Conservation (phyloP, 805 yeast genomes). For the Naumovozyma castellii region DNA sequence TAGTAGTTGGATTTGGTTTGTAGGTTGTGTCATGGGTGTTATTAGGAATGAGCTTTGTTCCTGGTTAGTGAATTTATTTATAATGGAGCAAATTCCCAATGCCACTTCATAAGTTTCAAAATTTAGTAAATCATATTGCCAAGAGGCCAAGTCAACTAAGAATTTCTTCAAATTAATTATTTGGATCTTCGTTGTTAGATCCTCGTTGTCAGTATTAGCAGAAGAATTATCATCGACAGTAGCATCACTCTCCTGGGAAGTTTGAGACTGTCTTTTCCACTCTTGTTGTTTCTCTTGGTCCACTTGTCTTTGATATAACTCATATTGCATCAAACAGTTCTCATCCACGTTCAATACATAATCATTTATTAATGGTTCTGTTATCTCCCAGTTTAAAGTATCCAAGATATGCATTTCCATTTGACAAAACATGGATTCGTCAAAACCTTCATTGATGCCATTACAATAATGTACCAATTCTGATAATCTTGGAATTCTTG, state of each 20-base stretch:
- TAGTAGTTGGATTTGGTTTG: constrained; percentile 17
- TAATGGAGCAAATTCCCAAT: constrained; percentile 24
- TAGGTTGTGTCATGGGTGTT: constrained; percentile 16
- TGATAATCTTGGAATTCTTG: constrained; percentile 60
- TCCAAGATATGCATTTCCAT: constrained; percentile 70
- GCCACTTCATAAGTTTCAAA: constrained; percentile 26
- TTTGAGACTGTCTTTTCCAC: constrained; percentile 16
- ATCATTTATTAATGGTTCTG: constrained; percentile 49
- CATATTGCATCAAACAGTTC: constrained; percentile 35
- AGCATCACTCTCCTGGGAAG: constrained; percentile 21
- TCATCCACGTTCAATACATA: constrained; percentile 38
- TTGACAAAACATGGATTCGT: constrained; percentile 52
- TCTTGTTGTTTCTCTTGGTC: constrained; percentile 19
- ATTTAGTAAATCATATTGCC: constrained; percentile 35
- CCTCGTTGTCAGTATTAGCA: constrained; percentile 19
- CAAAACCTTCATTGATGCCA: constrained; percentile 42
- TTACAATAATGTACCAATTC: constrained; percentile 71
- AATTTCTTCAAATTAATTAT: constrained; percentile 41
- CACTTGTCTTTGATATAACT: constrained; percentile 27
- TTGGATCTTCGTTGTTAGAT: constrained; percentile 28
- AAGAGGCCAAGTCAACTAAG: constrained; percentile 40
- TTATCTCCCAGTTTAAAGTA: constrained; percentile 64
- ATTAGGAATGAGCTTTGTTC: constrained; percentile 26
- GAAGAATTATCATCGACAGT: constrained; percentile 16
- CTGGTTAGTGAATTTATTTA: constrained; percentile 24